Conservation (phyloP, 805 yeast genomes). For the Ogataea pini region DNA sequence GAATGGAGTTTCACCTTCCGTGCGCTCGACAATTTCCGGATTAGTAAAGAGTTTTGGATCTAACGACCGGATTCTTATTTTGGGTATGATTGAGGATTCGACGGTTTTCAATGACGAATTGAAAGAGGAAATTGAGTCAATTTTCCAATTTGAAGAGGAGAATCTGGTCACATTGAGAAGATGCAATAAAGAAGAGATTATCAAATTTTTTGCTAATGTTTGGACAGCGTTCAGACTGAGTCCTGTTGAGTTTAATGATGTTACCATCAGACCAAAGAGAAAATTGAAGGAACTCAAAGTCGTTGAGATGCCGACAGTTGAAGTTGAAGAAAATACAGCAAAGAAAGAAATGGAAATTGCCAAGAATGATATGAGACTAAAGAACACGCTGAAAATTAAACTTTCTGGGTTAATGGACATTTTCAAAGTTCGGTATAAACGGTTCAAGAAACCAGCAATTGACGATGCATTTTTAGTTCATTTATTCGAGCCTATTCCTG, state of each 20-base stretch:
- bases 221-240: slow-evolving; percentile 58
- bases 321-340: slow-evolving; percentile 6
- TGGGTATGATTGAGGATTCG: slow-evolving; percentile 64
- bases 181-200: slow-evolving; percentile 51
- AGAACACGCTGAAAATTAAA: slow-evolving; percentile 82
- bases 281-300: slow-evolving; percentile 43
- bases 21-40: slow-evolving; percentile 70
- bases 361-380: slow-evolving; percentile 70
- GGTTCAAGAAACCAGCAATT: slow-evolving; percentile 87
- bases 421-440: slow-evolving; percentile 80
- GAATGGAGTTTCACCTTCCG: slow-evolving; percentile 63
- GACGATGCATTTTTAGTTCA: slow-evolving; percentile 76
- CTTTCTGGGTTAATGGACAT: slow-evolving; percentile 87
- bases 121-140: slow-evolving; percentile 46
- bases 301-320: slow-evolving; percentile 15
- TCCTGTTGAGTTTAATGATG: slow-evolving; percentile 72
- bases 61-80: slow-evolving; percentile 68
- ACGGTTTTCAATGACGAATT: slow-evolving; percentile 21
- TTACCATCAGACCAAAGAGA: slow-evolving; percentile 55
- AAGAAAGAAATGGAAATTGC: slow-evolving; percentile 43
- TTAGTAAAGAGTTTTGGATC: slow-evolving; percentile 67
- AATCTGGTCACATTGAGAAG: slow-evolving; percentile 42
- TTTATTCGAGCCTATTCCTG: slow-evolving; percentile 64
- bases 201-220: slow-evolving; percentile 55
- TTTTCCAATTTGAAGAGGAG: slow-evolving; percentile 62